Evolutionary conservation across 805 yeast genomes (phyloP), one percentile per base, ranked within the genome.

Genomic region (Hanseniaspora singularis): DNA sequence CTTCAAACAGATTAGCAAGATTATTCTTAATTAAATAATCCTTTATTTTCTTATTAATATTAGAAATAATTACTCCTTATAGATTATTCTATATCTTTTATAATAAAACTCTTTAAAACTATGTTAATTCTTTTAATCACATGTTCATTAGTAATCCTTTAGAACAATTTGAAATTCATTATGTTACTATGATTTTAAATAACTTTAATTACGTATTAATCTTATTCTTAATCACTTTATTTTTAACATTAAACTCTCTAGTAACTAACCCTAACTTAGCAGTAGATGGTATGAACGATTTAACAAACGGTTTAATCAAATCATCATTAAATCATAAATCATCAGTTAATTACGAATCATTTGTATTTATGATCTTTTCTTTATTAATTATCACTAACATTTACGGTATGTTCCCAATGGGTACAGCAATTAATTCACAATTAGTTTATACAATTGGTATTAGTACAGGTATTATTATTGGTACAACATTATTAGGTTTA

Each of bases 381-480:
- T 53, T 55, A 50, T 52, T 54, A 41, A 50, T 54, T 37, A 46
- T 52, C 11, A 51, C 55, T 42, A 54, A 55, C 51, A 48, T 55
- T 46, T 32, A 53, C 22, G 51, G 56, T 51, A 54, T 55, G 55
- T 40, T 54, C 19, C 56, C 57, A 41, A 53, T 53, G 42, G 49
- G 54, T 32, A 52, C 52, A 44, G 57, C 57, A 14, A 45, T 55
- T 44, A 50, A 53, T 20, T 50, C 56, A 19, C 57, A 55, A 41
- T 49, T 55, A 48, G 54, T 54, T 40, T 54, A 52, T 51, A 38
- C 49, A 34, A 53, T 53, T 27, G 51, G 56, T 34, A 45, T 54
- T 41, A 49, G 51, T 41, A 26, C 46, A 22, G 26, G 52, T 31
- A 50, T 54, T 24, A 51, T 54, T 51, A 49, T 53, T 44, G 55